phyloP scores from a whole-genome alignment of 208 protist genomes.

The Phytomonas serpens region DNA sequence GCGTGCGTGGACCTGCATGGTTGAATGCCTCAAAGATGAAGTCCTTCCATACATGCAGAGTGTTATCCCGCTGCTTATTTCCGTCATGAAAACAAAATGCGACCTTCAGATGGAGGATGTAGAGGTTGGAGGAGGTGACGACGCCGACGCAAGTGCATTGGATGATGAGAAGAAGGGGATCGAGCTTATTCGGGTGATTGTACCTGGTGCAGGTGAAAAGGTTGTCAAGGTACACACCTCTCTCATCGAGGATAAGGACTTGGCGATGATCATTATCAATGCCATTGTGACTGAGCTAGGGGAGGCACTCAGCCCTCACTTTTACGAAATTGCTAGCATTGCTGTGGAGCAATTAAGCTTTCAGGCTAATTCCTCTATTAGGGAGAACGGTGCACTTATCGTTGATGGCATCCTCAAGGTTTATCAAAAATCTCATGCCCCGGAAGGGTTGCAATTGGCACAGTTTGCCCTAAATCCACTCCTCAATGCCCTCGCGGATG shows the following conservation, averaged over 20 bases:
- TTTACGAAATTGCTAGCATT: conserved; percentile 51
- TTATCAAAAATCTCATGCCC: conserved; percentile 29
- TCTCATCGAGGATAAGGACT: conserved; percentile 86
- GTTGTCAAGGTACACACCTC: conserved; percentile 67
- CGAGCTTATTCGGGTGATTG: conserved; percentile 47
- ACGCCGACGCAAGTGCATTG: conserved; percentile 10
- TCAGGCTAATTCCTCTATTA: conserved; percentile 45
- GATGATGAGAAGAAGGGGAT: conserved; percentile 36
- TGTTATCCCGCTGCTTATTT: conserved; percentile 68
- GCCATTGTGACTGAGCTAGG: conserved; percentile 62
- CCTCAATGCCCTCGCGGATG: conserved; percentile 49
- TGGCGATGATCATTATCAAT: conserved; percentile 63
- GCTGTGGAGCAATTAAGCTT: conserved; percentile 57
- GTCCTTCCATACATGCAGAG: conserved; percentile 62
- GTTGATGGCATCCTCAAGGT: conserved; percentile 50
- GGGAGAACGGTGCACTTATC: conserved; percentile 70
- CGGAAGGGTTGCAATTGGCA: conserved; percentile 40
- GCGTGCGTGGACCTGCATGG: conserved; percentile 87
- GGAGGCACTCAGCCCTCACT: conserved; percentile 37
- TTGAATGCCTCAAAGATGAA: conserved; percentile 70
- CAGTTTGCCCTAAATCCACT: conserved; percentile 33
- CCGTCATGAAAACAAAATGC: conserved; percentile 66
- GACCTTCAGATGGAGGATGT: conserved; percentile 54
- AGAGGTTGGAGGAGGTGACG: conserved; percentile 47
- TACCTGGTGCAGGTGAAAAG: conserved; percentile 68